A percentile compares a stretch with the other conserved stretches of the same genome.
These are phyloP conservation scores for Penicillium malachiteum DNA, from an alignment of 495 filamentous ascomycete species.

Conservation along the genomic window DNA sequence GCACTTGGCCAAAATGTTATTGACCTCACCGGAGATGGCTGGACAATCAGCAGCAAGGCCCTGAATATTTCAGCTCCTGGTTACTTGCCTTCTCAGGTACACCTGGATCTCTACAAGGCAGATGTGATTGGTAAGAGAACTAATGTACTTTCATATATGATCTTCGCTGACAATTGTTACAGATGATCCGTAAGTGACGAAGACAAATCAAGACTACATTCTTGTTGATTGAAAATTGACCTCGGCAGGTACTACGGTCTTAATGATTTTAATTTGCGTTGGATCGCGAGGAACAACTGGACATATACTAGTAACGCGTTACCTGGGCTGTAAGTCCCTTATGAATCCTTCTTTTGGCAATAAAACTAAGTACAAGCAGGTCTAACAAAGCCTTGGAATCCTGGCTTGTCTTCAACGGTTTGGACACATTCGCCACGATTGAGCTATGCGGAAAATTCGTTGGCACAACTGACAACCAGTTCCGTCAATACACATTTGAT, in stretches of 20 bases:
- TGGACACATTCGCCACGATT: slow-evolving; percentile 66
- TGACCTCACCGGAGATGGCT: slow-evolving; percentile 51
- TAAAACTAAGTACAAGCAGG: slow-evolving; percentile 19
- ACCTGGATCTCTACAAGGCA: slow-evolving; percentile 58
- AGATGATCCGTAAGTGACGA: slow-evolving; percentile 52
- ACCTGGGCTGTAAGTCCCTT: slow-evolving; percentile 41
- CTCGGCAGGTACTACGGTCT: slow-evolving; percentile 47
- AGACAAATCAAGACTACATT: neutral
- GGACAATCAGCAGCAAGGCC: slow-evolving; percentile 55
- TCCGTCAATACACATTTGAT: slow-evolving; percentile 69
- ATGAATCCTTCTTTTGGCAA: neutral
- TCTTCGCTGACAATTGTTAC: slow-evolving; percentile 1
- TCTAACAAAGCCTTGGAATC: slow-evolving; percentile 30
- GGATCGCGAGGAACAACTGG: slow-evolving; percentile 61
- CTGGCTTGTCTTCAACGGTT: slow-evolving; percentile 62
- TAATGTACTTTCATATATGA: neutral
- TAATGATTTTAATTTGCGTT: slow-evolving; percentile 63
- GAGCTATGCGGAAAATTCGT: slow-evolving; percentile 58
- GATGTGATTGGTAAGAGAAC: slow-evolving; percentile 43
- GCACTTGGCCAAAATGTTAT: slow-evolving; percentile 39
- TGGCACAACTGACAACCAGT: slow-evolving; percentile 69
- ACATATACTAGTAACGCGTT: slow-evolving; percentile 59
- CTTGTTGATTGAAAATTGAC: neutral
- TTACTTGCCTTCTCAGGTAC: slow-evolving; percentile 60
- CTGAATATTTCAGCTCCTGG: slow-evolving; percentile 58